Evolutionary conservation across 2,329 filamentous ascomycete genomes (phyloP).

Genomic region (Neonectria hederae): DNA sequence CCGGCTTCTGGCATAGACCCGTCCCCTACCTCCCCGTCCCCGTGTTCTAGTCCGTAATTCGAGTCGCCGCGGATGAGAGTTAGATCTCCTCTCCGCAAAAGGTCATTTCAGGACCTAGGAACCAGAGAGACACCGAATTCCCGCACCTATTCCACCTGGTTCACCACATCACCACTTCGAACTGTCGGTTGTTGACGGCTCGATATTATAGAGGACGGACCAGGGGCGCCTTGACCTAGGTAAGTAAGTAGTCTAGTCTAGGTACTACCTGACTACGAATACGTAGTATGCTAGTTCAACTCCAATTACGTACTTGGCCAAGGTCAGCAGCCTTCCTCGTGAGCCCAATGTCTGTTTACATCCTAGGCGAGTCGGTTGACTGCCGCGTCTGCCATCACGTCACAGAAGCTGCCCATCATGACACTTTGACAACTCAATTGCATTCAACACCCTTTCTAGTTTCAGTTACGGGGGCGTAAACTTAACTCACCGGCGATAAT

Average conservation of each 20-base stretch:
- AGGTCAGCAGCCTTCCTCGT: neutral
- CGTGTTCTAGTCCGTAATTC: conserved; percentile 9
- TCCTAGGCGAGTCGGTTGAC: neutral
- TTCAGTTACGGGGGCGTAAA: neutral
- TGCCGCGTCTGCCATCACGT: neutral
- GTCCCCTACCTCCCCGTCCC: no score
- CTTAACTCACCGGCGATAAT: neutral
- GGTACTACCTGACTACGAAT: neutral
- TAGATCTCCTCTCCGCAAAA: neutral
- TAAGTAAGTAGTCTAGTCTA: no score
- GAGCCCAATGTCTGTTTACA: neutral
- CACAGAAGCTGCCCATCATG: neutral
- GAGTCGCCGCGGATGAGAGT: neutral
- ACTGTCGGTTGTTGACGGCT: neutral
- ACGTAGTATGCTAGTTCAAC: neutral
- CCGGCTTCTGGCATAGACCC: neutral
- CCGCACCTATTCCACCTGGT: neutral
- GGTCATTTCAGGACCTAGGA: neutral
- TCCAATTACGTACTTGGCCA: neutral
- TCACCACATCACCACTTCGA: neutral
- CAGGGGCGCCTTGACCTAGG: neutral
- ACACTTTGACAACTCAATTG: no score
- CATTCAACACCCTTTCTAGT: neutral
- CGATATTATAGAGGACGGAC: neutral
- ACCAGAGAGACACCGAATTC: neutral